Conservation (phyloP, 164 flowering plant species). For the Vitis rotundifolia region DNA sequence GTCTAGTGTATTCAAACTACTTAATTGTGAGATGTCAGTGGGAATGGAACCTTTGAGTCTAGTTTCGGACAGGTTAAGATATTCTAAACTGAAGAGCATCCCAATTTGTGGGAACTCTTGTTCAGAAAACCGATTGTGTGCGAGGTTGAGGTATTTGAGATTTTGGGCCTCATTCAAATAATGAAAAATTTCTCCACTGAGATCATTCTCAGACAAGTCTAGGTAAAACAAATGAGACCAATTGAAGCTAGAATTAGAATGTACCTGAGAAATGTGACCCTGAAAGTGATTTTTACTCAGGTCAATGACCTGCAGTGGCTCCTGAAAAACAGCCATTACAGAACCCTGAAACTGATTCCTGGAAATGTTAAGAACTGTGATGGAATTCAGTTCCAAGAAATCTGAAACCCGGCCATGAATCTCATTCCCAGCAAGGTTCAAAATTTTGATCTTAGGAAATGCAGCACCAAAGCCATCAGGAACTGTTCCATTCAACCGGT, state of each 20-base stretch:
- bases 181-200: slow-evolving; percentile 61
- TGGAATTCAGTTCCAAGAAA: slow-evolving; percentile 47
- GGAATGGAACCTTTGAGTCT: slow-evolving; percentile 53
- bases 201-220: slow-evolving; percentile 71
- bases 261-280: slow-evolving; percentile 76
- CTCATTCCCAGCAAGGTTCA: slow-evolving; percentile 69
- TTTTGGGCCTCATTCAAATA: slow-evolving; percentile 44
- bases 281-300: slow-evolving; percentile 76
- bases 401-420: slow-evolving; percentile 60
- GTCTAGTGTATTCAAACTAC: slow-evolving; percentile 55
- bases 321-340: slow-evolving; percentile 48
- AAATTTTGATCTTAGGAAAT: slow-evolving; percentile 53
- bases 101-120: slow-evolving; percentile 48
- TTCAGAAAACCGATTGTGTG: slow-evolving; percentile 58
- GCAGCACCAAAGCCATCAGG: slow-evolving; percentile 68
- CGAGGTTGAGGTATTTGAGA: slow-evolving; percentile 73
- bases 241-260: slow-evolving; percentile 48
- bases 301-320: slow-evolving; percentile 60
- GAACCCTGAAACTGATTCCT: slow-evolving; percentile 72
- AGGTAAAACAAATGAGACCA: slow-evolving; percentile 62
- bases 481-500: slow-evolving; percentile 52
- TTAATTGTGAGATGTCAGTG: slow-evolving; percentile 40
- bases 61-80: slow-evolving; percentile 69
- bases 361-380: slow-evolving; percentile 64
- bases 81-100: slow-evolving; percentile 46